Evolutionary conservation across 225 moss, liverwort and hornwort genomes (phyloP).

Genomic region (Lunularia cruciata): DNA sequence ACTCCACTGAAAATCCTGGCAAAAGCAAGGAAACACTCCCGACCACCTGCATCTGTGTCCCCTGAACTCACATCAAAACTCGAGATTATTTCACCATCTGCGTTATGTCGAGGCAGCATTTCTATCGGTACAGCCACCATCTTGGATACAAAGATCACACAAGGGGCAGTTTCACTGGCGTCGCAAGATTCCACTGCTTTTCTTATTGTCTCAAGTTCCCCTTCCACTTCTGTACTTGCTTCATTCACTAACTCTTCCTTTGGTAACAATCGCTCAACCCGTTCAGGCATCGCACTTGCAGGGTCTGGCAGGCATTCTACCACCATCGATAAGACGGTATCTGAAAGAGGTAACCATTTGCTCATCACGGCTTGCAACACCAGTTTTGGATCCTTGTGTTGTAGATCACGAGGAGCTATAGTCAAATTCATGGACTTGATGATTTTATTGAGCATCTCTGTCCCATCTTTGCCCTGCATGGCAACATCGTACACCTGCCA

Average conservation of each 20-base stretch:
- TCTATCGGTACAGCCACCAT: conserved; percentile 92
- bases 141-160: conserved; percentile 92
- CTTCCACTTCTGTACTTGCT: conserved; percentile 37
- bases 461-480: conserved; percentile 70
- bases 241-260: conserved; percentile 44
- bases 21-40: conserved; percentile 96
- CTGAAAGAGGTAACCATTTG: conserved; percentile 81
- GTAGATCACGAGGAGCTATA: conserved; percentile 73
- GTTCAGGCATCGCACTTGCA: conserved; percentile 70
- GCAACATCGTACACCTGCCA: conserved; percentile 96
- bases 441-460: conserved; percentile 78
- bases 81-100: conserved; percentile 57
- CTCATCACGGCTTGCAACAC: conserved; percentile 87
- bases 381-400: conserved; percentile 86
- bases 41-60: conserved; percentile 81
- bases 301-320: conserved; percentile 91
- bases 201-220: conserved; percentile 56
- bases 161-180: conserved; percentile 56
- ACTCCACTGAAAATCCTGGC: conserved; percentile 93
- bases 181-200: conserved; percentile 73
- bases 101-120: conserved; percentile 68
- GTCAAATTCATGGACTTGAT: conserved; percentile 81
- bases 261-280: conserved; percentile 77
- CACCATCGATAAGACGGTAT: conserved; percentile 80
- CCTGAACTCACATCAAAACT: conserved; percentile 53